Base-by-base conservation (phyloP, 108 stramenopile genomes). In the Skeletonema menzelii region DNA sequence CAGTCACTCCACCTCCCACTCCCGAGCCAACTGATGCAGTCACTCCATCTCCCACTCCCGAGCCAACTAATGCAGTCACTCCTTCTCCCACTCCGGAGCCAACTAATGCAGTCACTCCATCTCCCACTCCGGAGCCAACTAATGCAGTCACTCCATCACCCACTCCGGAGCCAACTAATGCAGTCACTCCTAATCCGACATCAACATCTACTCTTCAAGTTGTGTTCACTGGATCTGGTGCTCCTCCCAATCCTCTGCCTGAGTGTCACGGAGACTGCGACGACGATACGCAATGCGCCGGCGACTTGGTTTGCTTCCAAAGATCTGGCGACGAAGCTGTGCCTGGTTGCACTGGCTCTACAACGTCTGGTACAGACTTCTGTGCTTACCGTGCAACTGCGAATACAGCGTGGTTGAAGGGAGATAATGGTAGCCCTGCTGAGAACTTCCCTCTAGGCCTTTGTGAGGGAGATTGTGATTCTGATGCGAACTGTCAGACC, bases 401-500 rank as follows among this genome's bases (percentile, higher is more conserved):
- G 22, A 53, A 53, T 7, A 24, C 22, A 24, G 49, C 8, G 0
- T 53, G 49, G 49, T 53, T 22, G n/a, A 53, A 53, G 49, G 69
- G 66, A 31, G 22, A 70, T 55, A 47, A 47, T 67, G 49, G 66
- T 3, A 27, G 20, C 15, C 66, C 66, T 5, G 17, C 13, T 26
- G 47, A 3, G 2, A 31, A 30, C 49, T 67, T 67, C 26, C 69
- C 69, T 3, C 60, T 70, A 12, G 69, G 69, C 2, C 42, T 44
- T 5, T 70, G 69, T 30, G 63, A 70, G 31, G 69, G 69, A 2
- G 69, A 70, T 22, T 70, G 69, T 42, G 69, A 70, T 30, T 0
- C 6, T 0, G 69, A 70, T 27, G 26, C 32, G 10, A 42, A 67
- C 2, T 67, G 66, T 34, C 44, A 27, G 49, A 2, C 5, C 2